Evolutionary conservation across 495 filamentous ascomycete genomes (phyloP).

Genomic region (Oidiodendron maius): DNA sequence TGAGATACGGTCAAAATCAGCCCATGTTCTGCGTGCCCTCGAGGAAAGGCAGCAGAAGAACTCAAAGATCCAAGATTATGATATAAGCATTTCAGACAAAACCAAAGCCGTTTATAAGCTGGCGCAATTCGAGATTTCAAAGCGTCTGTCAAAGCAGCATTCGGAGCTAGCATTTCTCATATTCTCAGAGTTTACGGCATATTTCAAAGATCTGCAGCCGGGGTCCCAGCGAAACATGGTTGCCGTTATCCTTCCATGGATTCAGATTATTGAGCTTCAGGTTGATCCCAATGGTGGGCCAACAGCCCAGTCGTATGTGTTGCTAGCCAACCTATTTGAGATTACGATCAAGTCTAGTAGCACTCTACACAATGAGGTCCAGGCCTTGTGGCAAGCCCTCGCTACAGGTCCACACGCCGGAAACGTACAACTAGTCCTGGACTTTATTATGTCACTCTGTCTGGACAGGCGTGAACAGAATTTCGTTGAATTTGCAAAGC

Average conservation of each 20-base stretch:
- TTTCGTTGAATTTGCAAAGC: conserved; percentile 95
- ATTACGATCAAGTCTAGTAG: conserved; percentile 90
- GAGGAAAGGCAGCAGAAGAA: conserved; percentile 80
- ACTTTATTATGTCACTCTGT: conserved; percentile 92
- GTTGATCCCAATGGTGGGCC: conserved; percentile 92
- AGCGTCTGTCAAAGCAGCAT: conserved; percentile 81
- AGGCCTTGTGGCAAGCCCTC: conserved; percentile 94
- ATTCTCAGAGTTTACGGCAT: conserved; percentile 88
- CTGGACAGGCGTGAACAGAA: conserved; percentile 92
- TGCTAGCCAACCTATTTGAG: conserved; percentile 91
- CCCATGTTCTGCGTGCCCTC: conserved; percentile 71
- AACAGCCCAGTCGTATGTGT: conserved; percentile 86
- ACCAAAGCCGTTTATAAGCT: conserved; percentile 97
- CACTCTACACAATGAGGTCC: conserved; percentile 89
- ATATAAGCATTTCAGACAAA: conserved; percentile 97
- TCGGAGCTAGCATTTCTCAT: conserved; percentile 84
- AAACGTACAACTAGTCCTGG: conserved; percentile 90
- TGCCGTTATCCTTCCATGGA: conserved; percentile 91
- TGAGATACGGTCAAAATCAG: conserved; percentile 81
- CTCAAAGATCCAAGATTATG: conserved; percentile 91
- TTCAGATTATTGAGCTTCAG: conserved; percentile 87
- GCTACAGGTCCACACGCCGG: conserved; percentile 89
- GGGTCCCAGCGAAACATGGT: conserved; percentile 89
- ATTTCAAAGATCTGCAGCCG: conserved; percentile 78
- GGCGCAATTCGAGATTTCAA: conserved; percentile 94